These are phyloP conservation scores for Jatropha curcas DNA, from an alignment of 345 rosid genomes.

Conservation along the genomic window DNA sequence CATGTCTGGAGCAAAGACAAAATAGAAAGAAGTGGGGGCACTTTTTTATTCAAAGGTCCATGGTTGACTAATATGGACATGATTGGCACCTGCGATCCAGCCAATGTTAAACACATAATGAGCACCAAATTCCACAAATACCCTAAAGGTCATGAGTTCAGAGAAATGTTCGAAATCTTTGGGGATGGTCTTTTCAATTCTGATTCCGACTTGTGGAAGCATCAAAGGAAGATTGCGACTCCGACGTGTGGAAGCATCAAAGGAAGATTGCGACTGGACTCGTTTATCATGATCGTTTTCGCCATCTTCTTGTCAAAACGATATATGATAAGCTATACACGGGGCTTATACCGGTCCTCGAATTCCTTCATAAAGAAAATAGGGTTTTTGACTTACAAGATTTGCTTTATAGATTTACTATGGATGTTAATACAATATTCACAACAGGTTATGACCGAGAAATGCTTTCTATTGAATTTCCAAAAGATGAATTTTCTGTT, in stretches of 20 bases:
- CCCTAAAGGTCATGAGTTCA: constrained; percentile 61
- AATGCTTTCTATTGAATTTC: constrained; percentile 48
- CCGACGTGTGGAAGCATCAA: constrained; percentile 45
- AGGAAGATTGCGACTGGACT: constrained; percentile 41
- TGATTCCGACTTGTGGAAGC: constrained; percentile 49
- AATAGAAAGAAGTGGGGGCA: constrained; percentile 22
- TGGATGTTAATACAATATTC: constrained; percentile 50
- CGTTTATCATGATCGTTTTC: constrained; percentile 33
- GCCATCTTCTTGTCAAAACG: constrained; percentile 30
- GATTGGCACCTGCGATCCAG: constrained; percentile 49
- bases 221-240: constrained; percentile 59
- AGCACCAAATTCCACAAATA: constrained; percentile 54
- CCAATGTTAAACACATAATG: constrained; percentile 56
- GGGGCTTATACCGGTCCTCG: constrained; percentile 46
- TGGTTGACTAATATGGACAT: constrained; percentile 37
- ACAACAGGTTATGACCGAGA: constrained; percentile 56
- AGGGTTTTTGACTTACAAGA: constrained; percentile 54
- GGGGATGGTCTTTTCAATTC: constrained; percentile 62
- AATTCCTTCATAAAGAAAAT: constrained; percentile 35
- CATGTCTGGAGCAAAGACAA: constrained; percentile 38
- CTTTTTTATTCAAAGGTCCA: constrained; percentile 42
- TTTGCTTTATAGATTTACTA: constrained; percentile 55
- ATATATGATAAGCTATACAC: constrained; percentile 38
- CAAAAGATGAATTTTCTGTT: constrained; percentile 38
- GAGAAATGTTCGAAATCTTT: constrained; percentile 47